Base-by-base conservation (phyloP, 2,329 filamentous ascomycete genomes). In the Sporothrix schenckii region DNA sequence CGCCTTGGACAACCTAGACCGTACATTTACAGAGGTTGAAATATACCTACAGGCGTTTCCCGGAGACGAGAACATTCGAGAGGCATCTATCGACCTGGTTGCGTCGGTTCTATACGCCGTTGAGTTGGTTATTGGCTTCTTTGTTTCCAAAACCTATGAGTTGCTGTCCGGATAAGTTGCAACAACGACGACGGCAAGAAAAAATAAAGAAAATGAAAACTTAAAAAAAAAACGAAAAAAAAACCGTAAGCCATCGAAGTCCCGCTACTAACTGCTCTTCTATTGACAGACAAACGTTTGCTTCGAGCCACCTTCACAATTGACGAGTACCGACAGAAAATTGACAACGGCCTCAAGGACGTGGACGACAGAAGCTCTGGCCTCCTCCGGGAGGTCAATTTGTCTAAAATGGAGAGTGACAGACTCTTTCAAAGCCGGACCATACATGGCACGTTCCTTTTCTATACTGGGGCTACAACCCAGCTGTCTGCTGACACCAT, bases 11-110 rank as follows among this genome's bases (percentile, higher is more conserved):
- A 30, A 65, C n/a, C 49, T 65, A n/a, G 60, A 50, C 16, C 41
- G 41, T 14, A 65, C 49, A 3, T 65, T 65, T 24, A 30, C 24
- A 11, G 44, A 49, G 60, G 44, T 65, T 24, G 60, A 65, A 24
- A 44, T 65, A 9, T 65, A 65, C 60, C 60, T 16, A 13, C 60
- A 65, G 21, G 60, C 27, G 41, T 65, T 65, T 65, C 11, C 41
- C 7, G 60, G 60, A 16, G 60, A 65, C 24, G 60, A 65, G 13
- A 65, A 65, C 24, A 65, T 65, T 7, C 5, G 21, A n/a, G 60
- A 65, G 24, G 60, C 60, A 9, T 65, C 60, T 0, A 65, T 65
- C 24, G 44, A 65, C 14, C 21, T 65, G 60, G 60, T 65, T 6
- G 60, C 60, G 3, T 41, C 41, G 4, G 60, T 65, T 30, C 60